Conservation (phyloP, 75 land plant species). For the Picea glauca region DNA sequence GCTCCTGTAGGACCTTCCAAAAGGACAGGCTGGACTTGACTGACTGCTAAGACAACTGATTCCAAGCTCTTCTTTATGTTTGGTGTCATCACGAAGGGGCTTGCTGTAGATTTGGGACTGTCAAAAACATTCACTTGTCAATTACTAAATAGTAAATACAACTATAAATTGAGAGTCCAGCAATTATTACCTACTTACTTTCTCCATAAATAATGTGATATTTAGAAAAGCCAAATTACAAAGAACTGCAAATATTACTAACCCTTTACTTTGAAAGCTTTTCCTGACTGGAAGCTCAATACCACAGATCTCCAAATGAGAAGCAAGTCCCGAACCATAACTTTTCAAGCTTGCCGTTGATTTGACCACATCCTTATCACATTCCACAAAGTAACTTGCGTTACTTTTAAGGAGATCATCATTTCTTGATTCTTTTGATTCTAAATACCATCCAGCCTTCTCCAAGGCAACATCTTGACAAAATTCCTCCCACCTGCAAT, state of each 20-base stretch:
- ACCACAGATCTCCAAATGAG: constrained; percentile 36
- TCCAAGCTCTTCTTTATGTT: constrained; percentile 64
- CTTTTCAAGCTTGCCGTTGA: constrained; percentile 16
- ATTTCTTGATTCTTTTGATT: constrained; percentile 14
- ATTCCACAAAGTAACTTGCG: background rate
- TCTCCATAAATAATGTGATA: background rate
- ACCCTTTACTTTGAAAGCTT: constrained; percentile 8
- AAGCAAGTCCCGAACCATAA: background rate
- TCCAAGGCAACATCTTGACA: constrained; percentile 77
- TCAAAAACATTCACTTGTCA: background rate
- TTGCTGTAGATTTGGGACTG: background rate
- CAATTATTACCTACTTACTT: background rate
- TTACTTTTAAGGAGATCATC: background rate
- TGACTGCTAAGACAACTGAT: constrained; percentile 63
- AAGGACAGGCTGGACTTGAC: constrained; percentile 86
- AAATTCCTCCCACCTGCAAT: constrained; percentile 73
- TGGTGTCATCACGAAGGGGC: constrained; percentile 64
- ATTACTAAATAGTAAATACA: background rate
- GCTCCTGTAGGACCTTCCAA: constrained; percentile 85
- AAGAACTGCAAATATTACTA: background rate
- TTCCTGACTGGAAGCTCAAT: constrained; percentile 42
- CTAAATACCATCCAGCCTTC: constrained; percentile 76
- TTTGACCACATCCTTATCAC: background rate
- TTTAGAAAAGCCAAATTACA: background rate
- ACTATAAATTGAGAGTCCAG: background rate